These are phyloP conservation scores for Clonostachys solani DNA, from an alignment of 2,329 filamentous ascomycete species.

Conservation along the genomic window DNA sequence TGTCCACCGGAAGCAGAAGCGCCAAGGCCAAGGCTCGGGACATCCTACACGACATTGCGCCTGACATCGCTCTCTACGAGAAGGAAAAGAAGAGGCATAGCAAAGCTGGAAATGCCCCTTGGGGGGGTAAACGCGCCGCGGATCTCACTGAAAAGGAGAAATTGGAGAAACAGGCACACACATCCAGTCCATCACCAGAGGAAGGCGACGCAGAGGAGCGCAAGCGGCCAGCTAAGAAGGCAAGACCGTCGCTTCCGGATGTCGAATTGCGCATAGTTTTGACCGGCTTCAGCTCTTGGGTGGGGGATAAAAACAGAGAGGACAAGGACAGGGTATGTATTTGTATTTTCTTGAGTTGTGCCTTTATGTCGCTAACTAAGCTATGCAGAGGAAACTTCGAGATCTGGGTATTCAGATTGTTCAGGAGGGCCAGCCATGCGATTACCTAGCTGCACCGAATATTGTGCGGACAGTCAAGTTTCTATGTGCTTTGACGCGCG, in stretches of 20 bases:
- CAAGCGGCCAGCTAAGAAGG: conserved; percentile 55
- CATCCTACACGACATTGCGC: conserved; percentile 70
- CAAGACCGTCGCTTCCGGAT: conserved; percentile 54
- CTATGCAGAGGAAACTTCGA: conserved; percentile 69
- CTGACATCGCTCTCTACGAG: conserved; percentile 86
- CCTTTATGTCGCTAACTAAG: neutral
- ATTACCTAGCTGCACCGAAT: conserved; percentile 82
- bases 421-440: conserved; percentile 69
- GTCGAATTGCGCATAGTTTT: conserved; percentile 74
- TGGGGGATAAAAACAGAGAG: conserved; percentile 67
- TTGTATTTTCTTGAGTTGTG: neutral
- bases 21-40: conserved; percentile 84
- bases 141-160: conserved; percentile 52
- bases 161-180: conserved; percentile 38
- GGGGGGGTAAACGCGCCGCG: conserved; percentile 60
- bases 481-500: conserved; percentile 78
- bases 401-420: conserved; percentile 79
- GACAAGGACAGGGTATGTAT: conserved; percentile 71
- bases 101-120: conserved; percentile 44
- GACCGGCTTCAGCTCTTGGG: conserved; percentile 82
- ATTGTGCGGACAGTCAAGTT: conserved; percentile 93
- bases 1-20: conserved; percentile 71
- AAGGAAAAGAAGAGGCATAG: conserved; percentile 79
- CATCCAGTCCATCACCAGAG: conserved; percentile 30
- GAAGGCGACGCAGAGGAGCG: conserved; percentile 38